Base-by-base conservation (phyloP, 805 yeast genomes). In the Metschnikowia colocasiae region DNA sequence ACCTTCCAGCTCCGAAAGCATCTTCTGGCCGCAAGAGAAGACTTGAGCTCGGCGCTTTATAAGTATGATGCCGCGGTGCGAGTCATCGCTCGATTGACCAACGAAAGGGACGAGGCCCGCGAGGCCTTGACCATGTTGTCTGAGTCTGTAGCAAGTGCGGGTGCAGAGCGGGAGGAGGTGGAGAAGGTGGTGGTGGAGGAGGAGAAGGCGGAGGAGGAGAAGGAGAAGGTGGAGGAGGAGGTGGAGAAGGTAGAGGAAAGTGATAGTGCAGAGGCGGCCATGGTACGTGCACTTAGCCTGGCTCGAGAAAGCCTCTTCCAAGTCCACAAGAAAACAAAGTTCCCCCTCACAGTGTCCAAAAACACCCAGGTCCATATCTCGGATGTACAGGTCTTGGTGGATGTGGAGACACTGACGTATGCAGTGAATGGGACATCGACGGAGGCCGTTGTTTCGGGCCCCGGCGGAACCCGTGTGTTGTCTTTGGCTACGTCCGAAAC, bases 21-120 rank as follows among this genome's bases (percentile, higher is more conserved):
- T 55, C 71, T 90, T 32, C 78, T 74, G 43, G 70, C 72, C 20
- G 75, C 90, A 1, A 77, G 85, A 49, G 80, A 85, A 55, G 92
- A 89, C 57, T 69, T 91, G 41, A 83, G 94, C 26, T 69, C 85
- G 2, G 83, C 96, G 0, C 67, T 90, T 34, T 91, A 89, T 58
- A 85, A 83, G 59, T 87, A 87, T 53, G 98, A 91, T 62, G 97
- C 97, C 0, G 95, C 97, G 2, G 82, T 86, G 3, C 71, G 91
- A 47, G 96, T 91, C 1, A 95, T 92, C 1, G 82, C 95, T 0
- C 74, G 76, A 29, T 81, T 88, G 1, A 69, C 84, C n/a, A 74
- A 75, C 46, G 96, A 91, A 57, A 69, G 90, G 34, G 95, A 88
- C 51, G 87, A 82, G 39, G 85, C 91, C 2, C 75, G 76, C 50